Base-by-base conservation (phyloP, 495 filamentous ascomycete genomes). In the Glonium stellatum region DNA sequence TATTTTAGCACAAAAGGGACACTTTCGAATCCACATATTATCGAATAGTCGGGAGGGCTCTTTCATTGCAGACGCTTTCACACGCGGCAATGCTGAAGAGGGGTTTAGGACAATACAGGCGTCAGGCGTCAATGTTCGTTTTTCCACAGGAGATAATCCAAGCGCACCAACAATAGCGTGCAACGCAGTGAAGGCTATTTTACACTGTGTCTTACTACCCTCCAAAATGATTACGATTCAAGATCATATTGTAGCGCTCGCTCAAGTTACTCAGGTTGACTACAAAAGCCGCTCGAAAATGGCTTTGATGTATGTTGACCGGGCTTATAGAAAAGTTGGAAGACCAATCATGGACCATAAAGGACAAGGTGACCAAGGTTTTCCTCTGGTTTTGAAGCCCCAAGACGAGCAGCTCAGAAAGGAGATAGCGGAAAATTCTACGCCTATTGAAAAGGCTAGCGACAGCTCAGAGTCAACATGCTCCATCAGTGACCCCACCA, bases 1-100 rank as follows among this genome's bases (percentile, higher is more conserved):
- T 0, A 77, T 95, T 4, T 18, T 27, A 21, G 39, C 27, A 10
- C 36, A 49, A 12, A 12, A 25, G 23, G 59, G 62, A 19, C 47
- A 36, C 4, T 66, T 73, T 25, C 58, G 47, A 9, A 56, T 68
- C 9, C 67, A 70, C 49, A 27, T 67, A 23, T 50, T 67, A 4
- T 12, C 25, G 13, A 65, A 75, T 36, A 60, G 69, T 6, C 25
- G 44, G 0, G 19, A 52, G 11, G 65, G 64, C 1, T 70, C 69
- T 0, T 42, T 27, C 3, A 58, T 73, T 11, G 66, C 66, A 0
- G 65, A 70, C 54, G 58, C 46, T 4, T 72, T 73, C 59, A 67
- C 70, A 21, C 50, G 54, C 23, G 67, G 70, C 11, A 60, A 71
- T 23, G 54, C 55, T 1, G 15, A 23, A 5, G 31, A 49, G 6